A percentile compares a stretch with the other conserved stretches of the same genome.
phyloP scores from a whole-genome alignment of 1,284 basidiomycete genomes.

The Sanghuangporus sanghuang region DNA sequence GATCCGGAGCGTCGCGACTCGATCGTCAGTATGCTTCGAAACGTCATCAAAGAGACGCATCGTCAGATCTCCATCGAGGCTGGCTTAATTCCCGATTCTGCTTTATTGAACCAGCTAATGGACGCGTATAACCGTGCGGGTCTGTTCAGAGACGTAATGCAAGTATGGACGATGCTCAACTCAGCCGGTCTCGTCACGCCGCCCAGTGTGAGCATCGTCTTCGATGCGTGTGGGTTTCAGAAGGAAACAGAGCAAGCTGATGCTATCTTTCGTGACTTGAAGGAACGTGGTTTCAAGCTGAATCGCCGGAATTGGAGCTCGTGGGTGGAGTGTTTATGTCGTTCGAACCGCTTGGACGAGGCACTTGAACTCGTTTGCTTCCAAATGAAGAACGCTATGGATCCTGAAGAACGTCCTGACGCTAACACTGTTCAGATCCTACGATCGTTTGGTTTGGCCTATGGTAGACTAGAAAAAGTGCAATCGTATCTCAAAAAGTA shows the following conservation, averaged over 20 bases:
- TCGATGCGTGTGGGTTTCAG: slow-evolving; percentile 77
- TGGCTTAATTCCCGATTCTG: slow-evolving; percentile 65
- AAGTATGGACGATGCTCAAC: slow-evolving; percentile 80
- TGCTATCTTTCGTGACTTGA: slow-evolving; percentile 49
- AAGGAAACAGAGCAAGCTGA: slow-evolving; percentile 45
- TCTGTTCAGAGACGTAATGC: slow-evolving; percentile 63
- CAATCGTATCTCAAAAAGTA: slow-evolving; percentile 23
- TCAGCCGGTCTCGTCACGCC: slow-evolving; percentile 54
- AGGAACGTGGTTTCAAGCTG: slow-evolving; percentile 43
- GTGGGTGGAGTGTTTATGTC: slow-evolving; percentile 85
- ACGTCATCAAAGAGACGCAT: slow-evolving; percentile 64
- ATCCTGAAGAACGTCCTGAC: slow-evolving; percentile 37
- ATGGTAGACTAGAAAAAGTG: slow-evolving; percentile 41
- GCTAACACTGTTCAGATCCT: slow-evolving; percentile 45
- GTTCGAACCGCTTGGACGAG: slow-evolving; percentile 61
- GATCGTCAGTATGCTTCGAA: background rate
- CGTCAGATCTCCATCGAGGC: slow-evolving; percentile 76
- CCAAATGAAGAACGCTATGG: slow-evolving; percentile 52
- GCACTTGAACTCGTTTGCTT: slow-evolving; percentile 62
- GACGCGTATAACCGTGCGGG: slow-evolving; percentile 80
- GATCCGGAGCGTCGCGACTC: slow-evolving; percentile 19
- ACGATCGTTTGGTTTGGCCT: slow-evolving; percentile 44
- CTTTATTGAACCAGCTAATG: slow-evolving; percentile 87
- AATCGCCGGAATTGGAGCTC: slow-evolving; percentile 70
- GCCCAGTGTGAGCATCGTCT: slow-evolving; percentile 71